These are phyloP conservation scores for Ustulina deusta DNA, from an alignment of 2,329 filamentous ascomycete genomes.

Conservation along the genomic window DNA sequence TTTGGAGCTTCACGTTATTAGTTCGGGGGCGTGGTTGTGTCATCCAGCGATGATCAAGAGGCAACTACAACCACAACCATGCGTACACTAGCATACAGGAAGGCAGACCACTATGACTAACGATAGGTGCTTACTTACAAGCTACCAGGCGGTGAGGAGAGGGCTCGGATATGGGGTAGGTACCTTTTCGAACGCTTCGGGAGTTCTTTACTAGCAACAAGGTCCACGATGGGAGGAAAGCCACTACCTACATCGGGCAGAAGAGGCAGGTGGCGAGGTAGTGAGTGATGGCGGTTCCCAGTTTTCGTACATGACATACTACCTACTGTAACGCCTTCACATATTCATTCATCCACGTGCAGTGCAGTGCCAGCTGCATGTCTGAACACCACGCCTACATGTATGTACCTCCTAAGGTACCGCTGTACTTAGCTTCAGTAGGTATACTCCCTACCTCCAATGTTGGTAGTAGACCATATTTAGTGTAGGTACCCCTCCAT, in stretches of 20 bases:
- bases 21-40: slow-evolving; percentile 4
- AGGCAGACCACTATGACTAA: slow-evolving; percentile 5
- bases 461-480: background rate
- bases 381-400: background rate
- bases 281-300: slow-evolving; percentile 2
- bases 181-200: background rate
- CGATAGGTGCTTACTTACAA: slow-evolving; percentile 1
- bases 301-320: slow-evolving; percentile 17
- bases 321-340: background rate
- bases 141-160: slow-evolving; percentile 7
- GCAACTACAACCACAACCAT: background rate
- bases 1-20: slow-evolving; percentile 3
- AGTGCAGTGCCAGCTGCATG: slow-evolving; percentile 18
- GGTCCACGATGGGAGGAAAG: slow-evolving; percentile 23
- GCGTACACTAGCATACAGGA: slow-evolving; percentile 1
- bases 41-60: slow-evolving; percentile 6
- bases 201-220: slow-evolving; percentile 23
- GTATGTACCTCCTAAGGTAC: background rate
- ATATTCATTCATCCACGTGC: slow-evolving; percentile 14
- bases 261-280: slow-evolving; percentile 26
- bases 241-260: background rate
- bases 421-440: background rate
- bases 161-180: background rate
- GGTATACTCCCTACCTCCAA: background rate
- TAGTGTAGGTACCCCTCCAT: no score